Percentiles rank a stretch among this genome's conserved stretches.
These are phyloP conservation scores for Nitzschia sp. DNA, from an alignment of 108 stramenopile genomes.

Conservation along the genomic window DNA sequence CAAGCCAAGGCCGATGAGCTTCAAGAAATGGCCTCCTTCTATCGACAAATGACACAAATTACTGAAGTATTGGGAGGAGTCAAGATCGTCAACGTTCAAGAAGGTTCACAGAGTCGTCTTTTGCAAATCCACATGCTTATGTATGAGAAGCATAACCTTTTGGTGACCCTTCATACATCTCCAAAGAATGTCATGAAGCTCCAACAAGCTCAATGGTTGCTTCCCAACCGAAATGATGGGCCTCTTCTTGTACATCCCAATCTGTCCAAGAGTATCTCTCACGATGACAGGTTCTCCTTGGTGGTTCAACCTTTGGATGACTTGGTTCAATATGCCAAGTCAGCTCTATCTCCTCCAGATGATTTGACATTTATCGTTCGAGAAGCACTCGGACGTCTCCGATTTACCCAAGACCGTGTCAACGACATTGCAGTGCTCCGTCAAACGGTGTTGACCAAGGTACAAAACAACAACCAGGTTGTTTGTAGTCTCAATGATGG, in stretches of 20 bases:
- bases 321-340: constrained; percentile 45
- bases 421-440: constrained; percentile 46
- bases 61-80: constrained; percentile 68
- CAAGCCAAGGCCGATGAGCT: constrained; percentile 46
- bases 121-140: constrained; percentile 13
- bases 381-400: constrained; percentile 59
- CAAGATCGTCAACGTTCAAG: constrained; percentile 45
- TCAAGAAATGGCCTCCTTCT: constrained; percentile 47
- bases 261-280: not conserved
- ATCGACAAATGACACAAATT: constrained; percentile 53
- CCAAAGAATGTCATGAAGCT: constrained; percentile 43
- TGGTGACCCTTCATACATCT: constrained; percentile 33
- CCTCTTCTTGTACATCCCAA: not conserved
- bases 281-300: constrained; percentile 28
- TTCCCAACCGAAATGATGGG: constrained; percentile 7
- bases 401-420: constrained; percentile 42
- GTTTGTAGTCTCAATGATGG: constrained; percentile 65
- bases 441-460: constrained; percentile 45
- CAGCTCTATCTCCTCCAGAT: constrained; percentile 37
- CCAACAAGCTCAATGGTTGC: constrained; percentile 30
- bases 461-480: constrained; percentile 54
- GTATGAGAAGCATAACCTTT: constrained; percentile 24
- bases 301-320: constrained; percentile 55
- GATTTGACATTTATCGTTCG: constrained; percentile 60
- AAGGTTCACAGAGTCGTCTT: constrained; percentile 24